Conservation (phyloP, 257 asterid genomes). For the Solanum habrochaites region DNA sequence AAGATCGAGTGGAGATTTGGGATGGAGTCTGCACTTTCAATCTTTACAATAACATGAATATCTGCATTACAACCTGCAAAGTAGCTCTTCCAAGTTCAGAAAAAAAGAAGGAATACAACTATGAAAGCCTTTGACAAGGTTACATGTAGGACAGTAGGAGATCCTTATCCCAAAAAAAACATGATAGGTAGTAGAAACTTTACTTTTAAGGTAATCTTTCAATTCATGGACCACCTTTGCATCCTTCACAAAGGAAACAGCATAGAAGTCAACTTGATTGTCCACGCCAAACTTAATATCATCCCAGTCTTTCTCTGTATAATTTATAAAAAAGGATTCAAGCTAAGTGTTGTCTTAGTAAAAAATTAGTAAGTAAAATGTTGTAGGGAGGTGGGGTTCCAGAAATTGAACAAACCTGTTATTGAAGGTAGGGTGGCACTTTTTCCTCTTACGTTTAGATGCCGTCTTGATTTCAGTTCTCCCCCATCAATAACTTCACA, state of each 20-base stretch:
- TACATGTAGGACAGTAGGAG: background rate
- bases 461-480: constrained; percentile 90
- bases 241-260: constrained; percentile 97
- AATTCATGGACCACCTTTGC: constrained; percentile 85
- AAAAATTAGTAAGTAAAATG: background rate
- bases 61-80: constrained; percentile 71
- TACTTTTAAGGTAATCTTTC: constrained; percentile 78
- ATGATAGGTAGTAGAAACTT: constrained; percentile 1
- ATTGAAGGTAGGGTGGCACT: constrained; percentile 97
- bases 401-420: constrained; percentile 47
- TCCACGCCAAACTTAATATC: constrained; percentile 97
- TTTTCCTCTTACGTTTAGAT: constrained; percentile 93
- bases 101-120: background rate
- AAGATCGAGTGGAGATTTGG: constrained; percentile 87
- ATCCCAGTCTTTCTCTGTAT: constrained; percentile 90
- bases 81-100: background rate
- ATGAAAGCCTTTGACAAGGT: background rate
- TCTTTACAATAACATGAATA: constrained; percentile 79
- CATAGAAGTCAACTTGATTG: constrained; percentile 90
- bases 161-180: background rate
- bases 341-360: background rate
- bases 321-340: background rate
- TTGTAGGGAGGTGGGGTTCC: background rate
- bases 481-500: constrained; percentile 94
- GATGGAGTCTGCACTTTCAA: constrained; percentile 97